A percentile compares a stretch with the other conserved stretches of the same genome.
These are phyloP conservation scores for Saccharomyces paradoxus DNA, from an alignment of 805 yeast species.

Conservation along the genomic window DNA sequence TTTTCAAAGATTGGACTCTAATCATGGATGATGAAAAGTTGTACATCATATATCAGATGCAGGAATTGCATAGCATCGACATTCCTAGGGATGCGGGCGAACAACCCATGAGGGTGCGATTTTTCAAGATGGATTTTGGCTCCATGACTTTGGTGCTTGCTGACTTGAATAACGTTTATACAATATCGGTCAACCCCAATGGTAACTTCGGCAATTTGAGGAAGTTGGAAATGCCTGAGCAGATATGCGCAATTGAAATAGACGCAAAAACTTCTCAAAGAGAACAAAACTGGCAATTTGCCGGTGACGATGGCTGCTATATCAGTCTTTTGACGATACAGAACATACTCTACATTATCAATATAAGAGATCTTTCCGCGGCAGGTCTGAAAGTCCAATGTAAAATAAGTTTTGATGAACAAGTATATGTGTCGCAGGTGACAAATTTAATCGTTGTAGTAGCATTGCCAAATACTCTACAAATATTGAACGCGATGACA, in stretches of 20 bases:
- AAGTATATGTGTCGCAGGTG: constrained; percentile 22
- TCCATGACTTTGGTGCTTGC: constrained; percentile 20
- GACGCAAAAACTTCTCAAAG: constrained; percentile 25
- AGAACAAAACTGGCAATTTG: constrained; percentile 18
- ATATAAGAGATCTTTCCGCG: constrained; percentile 12
- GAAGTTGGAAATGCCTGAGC: constrained; percentile 6
- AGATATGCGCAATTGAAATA: constrained; percentile 17
- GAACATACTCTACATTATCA: constrained; percentile 18
- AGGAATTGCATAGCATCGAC: constrained; percentile 10
- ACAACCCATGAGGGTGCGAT: constrained; percentile 10
- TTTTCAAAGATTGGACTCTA: constrained; percentile 20
- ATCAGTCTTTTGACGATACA: constrained; percentile 19
- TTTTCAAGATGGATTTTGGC: constrained; percentile 29
- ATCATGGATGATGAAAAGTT: constrained; percentile 19
- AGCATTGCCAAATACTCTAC: constrained; percentile 23
- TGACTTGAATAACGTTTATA: constrained; percentile 11
- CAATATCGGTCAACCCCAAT: constrained; percentile 19
- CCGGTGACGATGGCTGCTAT: constrained; percentile 31
- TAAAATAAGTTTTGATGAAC: constrained; percentile 21
- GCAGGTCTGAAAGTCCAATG: constrained; percentile 10
- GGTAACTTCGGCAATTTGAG: constrained; percentile 20
- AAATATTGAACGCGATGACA: constrained; percentile 24
- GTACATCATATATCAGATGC: constrained; percentile 21
- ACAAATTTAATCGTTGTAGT: constrained; percentile 25
- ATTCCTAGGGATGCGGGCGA: constrained; percentile 11